These are phyloP conservation scores for Cytospora chrysosperma DNA, from an alignment of 2,329 filamentous ascomycete genomes.

Conservation along the genomic window DNA sequence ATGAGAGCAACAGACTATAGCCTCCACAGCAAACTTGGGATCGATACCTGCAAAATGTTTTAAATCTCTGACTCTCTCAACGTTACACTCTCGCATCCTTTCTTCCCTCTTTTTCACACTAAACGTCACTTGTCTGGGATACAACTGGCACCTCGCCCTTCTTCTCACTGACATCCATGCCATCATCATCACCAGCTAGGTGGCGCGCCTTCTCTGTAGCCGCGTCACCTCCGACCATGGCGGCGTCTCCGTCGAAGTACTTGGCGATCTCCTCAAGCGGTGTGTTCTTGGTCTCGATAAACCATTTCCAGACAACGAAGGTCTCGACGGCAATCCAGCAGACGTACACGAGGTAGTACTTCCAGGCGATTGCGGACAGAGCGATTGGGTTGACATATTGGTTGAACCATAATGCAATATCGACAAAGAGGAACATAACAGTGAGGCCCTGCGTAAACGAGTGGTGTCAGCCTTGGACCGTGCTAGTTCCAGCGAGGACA, in stretches of 20 bases:
- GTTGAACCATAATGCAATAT: slow-evolving; percentile 36
- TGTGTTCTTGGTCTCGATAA: slow-evolving; percentile 33
- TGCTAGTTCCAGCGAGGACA: too few species aligned
- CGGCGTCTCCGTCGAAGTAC: slow-evolving; percentile 29
- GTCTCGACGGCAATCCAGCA: slow-evolving; percentile 36
- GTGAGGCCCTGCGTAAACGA: slow-evolving; percentile 33
- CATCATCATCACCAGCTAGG: slow-evolving; percentile 25
- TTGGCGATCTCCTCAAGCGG: slow-evolving; percentile 34
- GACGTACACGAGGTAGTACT: slow-evolving; percentile 41
- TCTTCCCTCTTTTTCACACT: neutral
- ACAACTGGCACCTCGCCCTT: slow-evolving; percentile 9
- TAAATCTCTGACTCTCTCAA: too few species aligned
- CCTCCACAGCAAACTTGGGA: too few species aligned
- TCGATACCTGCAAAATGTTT: too few species aligned
- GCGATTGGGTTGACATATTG: slow-evolving; percentile 40
- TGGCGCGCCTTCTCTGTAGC: slow-evolving; percentile 26
- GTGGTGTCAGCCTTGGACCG: neutral
- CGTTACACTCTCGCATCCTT: neutral
- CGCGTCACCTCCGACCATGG: slow-evolving; percentile 24
- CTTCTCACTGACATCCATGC: slow-evolving; percentile 1
- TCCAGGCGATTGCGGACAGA: slow-evolving; percentile 38
- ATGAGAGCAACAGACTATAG: too few species aligned
- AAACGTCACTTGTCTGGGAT: slow-evolving; percentile 1
- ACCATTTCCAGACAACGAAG: slow-evolving; percentile 27
- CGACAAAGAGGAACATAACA: slow-evolving; percentile 46